Conservation (phyloP, 2,329 filamentous ascomycete species). For the Fusarium nelsonii region DNA sequence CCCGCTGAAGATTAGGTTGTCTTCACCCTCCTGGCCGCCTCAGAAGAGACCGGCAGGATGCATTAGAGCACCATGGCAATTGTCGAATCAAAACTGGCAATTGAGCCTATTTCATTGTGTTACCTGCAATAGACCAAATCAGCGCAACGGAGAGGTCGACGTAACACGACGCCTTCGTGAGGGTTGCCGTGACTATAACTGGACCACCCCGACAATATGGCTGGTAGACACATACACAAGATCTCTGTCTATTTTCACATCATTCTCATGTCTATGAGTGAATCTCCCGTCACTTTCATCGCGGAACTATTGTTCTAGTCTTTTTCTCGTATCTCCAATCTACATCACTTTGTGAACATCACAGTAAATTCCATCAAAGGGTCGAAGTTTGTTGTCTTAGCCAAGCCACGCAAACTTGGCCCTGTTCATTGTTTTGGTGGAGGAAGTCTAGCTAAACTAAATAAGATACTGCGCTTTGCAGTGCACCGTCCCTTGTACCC, state of each 20-base stretch:
- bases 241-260: background rate
- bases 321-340: background rate
- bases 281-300: background rate
- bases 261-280: background rate
- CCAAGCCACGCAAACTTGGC: constrained; percentile 50
- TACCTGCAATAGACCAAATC: constrained; percentile 8
- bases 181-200: background rate
- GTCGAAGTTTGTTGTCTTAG: constrained; percentile 38
- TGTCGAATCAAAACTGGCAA: constrained; percentile 14
- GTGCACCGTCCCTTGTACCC: constrained; percentile 51
- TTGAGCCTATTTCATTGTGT: constrained; percentile 5
- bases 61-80: constrained; percentile 5
- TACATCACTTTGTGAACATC: constrained; percentile 3
- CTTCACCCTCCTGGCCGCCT: background rate
- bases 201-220: background rate
- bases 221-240: background rate
- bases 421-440: constrained; percentile 47
- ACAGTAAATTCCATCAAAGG: constrained; percentile 17
- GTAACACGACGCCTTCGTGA: background rate
- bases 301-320: background rate
- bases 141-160: background rate
- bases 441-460: constrained; percentile 56
- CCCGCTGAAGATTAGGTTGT: background rate
- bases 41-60: constrained; percentile 5
- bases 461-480: constrained; percentile 50